phyloP scores from a whole-genome alignment of 345 rosid genomes.

The Fremontodendron californicum region DNA sequence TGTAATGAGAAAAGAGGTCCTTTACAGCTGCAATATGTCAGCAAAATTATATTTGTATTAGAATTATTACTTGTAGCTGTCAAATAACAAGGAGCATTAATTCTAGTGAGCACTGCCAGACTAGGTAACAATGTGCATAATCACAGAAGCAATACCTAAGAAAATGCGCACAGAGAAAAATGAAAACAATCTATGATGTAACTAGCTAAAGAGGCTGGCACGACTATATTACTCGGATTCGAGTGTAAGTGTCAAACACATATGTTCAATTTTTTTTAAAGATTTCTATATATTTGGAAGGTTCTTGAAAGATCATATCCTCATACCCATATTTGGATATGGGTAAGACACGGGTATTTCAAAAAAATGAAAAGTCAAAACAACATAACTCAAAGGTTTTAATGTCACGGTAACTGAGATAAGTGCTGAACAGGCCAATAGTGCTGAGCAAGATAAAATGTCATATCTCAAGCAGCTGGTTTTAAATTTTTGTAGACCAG shows the following conservation, averaged over 20 bases:
- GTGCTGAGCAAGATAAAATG: not conserved
- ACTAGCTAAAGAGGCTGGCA: not conserved
- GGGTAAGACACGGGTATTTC: no score
- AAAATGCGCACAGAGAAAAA: not conserved
- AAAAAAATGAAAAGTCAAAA: no score
- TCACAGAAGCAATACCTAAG: not conserved
- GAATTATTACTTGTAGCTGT: not conserved
- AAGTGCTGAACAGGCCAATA: not conserved
- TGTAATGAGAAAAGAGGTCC: slow-evolving; percentile 79
- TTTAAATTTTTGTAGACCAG: not conserved
- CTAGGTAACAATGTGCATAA: not conserved
- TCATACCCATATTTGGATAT: no score
- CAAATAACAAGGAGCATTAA: not conserved
- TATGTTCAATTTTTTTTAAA: no score
- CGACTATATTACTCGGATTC: no score
- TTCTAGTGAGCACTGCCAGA: not conserved
- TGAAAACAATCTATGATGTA: not conserved
- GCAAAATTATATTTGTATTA: not conserved
- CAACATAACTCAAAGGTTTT: no score
- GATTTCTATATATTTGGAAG: no score
- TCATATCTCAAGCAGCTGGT: not conserved
- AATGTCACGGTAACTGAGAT: not conserved
- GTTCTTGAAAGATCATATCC: no score
- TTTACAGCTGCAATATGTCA: slow-evolving; percentile 52
- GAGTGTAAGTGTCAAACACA: no score